Conservation (phyloP, 2,329 filamentous ascomycete species). For the Epichloe baconii region DNA sequence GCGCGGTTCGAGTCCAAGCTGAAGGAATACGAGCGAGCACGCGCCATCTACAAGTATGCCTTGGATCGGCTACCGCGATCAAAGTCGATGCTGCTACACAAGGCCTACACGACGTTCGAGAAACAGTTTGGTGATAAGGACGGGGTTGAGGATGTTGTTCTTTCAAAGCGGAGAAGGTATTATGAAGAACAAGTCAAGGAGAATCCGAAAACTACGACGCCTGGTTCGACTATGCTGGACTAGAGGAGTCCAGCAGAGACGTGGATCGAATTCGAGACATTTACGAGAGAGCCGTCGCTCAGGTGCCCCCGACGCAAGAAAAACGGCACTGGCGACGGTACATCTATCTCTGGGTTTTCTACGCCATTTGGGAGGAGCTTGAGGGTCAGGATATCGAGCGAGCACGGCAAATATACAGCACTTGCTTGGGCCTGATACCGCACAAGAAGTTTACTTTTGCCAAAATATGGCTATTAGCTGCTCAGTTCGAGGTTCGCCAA, state of each 20-base stretch:
- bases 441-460: slow-evolving; percentile 97
- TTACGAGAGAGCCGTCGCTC: slow-evolving; percentile 90
- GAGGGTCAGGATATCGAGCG: slow-evolving; percentile 66
- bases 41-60: slow-evolving; percentile 95
- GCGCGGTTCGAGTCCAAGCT: slow-evolving; percentile 90
- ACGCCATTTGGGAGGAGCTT: slow-evolving; percentile 89
- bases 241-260: slow-evolving; percentile 80
- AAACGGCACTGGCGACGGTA: slow-evolving; percentile 96
- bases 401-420: slow-evolving; percentile 79
- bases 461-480: slow-evolving; percentile 89
- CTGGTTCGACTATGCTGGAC: slow-evolving; percentile 88
- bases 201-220: slow-evolving; percentile 94
- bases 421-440: slow-evolving; percentile 75
- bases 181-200: slow-evolving; percentile 93
- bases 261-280: slow-evolving; percentile 76
- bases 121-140: slow-evolving; percentile 93
- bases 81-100: slow-evolving; percentile 73
- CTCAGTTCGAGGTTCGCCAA: slow-evolving; percentile 86
- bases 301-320: slow-evolving; percentile 87
- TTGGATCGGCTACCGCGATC: slow-evolving; percentile 83
- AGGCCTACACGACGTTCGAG: slow-evolving; percentile 92
- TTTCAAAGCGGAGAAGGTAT: slow-evolving; percentile 84
- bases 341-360: slow-evolving; percentile 97
- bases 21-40: slow-evolving; percentile 85
- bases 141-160: slow-evolving; percentile 86